Percentiles rank a stretch among this genome's conserved stretches.
Conservation (phyloP, 2,329 filamentous ascomycete genomes). For the Aspergillus carbonarius region DNA sequence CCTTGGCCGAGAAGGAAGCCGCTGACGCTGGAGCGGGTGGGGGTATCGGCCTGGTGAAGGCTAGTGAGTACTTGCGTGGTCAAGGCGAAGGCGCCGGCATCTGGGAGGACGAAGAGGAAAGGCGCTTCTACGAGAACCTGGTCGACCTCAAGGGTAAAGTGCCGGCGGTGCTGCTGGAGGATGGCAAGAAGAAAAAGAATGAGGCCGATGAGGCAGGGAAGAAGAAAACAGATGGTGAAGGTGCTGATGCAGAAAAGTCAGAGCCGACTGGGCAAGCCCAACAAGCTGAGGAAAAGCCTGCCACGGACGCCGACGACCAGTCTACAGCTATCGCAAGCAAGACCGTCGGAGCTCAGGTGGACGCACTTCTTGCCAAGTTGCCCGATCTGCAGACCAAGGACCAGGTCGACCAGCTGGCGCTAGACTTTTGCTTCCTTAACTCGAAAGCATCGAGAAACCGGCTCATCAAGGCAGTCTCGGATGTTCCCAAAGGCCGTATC, state of each 20-base stretch:
- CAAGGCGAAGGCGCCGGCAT: constrained; percentile 90
- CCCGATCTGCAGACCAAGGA: constrained; percentile 92
- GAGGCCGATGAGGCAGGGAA: constrained; percentile 80
- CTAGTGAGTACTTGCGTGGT: constrained; percentile 86
- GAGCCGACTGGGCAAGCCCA: constrained; percentile 43
- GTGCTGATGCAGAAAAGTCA: constrained; percentile 39
- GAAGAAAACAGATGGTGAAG: constrained; percentile 62
- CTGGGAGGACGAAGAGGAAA: constrained; percentile 98
- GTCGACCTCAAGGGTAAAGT: constrained; percentile 95
- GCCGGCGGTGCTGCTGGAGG: constrained; percentile 87
- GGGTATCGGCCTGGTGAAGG: constrained; percentile 89
- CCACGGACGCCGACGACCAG: constrained; percentile 68
- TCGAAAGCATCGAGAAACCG: constrained; percentile 97
- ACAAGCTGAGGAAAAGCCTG: constrained; percentile 48
- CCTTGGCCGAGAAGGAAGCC: constrained; percentile 80
- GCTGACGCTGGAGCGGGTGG: constrained; percentile 65
- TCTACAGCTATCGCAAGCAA: constrained; percentile 97
- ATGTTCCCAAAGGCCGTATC: constrained; percentile 89
- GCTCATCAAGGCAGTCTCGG: constrained; percentile 86
- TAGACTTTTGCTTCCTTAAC: constrained; percentile 97
- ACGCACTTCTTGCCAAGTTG: constrained; percentile 81
- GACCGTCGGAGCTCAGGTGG: constrained; percentile 94
- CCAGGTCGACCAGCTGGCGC: constrained; percentile 82
- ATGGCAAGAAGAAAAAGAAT: constrained; percentile 87
- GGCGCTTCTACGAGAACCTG: constrained; percentile 96